Percentiles rank a stretch among this genome's conserved stretches.
phyloP scores from a whole-genome alignment of 2,329 filamentous ascomycete genomes.

The Penicillium nordicum region DNA sequence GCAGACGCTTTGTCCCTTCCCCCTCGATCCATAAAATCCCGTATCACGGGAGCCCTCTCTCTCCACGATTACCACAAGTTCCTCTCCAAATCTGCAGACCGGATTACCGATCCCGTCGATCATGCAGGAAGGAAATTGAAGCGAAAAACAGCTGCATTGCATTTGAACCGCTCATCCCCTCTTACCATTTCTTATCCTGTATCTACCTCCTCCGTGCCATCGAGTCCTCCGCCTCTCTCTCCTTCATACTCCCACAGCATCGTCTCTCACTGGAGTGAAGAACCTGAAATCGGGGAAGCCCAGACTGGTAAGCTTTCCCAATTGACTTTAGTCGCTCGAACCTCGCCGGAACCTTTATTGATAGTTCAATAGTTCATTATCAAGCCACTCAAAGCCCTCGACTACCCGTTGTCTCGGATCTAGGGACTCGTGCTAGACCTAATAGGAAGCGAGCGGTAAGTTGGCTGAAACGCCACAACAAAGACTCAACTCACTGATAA shows the following conservation, averaged over 20 bases:
- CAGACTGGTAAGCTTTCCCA: constrained; percentile 16
- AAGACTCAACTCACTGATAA: constrained; percentile 13
- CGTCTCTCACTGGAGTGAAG: constrained; percentile 29
- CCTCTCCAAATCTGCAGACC: constrained; percentile 27
- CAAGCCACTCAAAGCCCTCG: constrained; percentile 15
- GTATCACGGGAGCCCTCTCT: constrained; percentile 27
- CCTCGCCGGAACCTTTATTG: constrained; percentile 1
- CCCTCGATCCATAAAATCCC: constrained; percentile 20
- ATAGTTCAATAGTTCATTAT: constrained; percentile 4
- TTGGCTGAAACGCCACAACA: constrained; percentile 15
- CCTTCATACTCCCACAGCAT: constrained; percentile 38
- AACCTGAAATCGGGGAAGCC: constrained; percentile 24
- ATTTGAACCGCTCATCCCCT: constrained; percentile 27
- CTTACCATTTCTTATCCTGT: constrained; percentile 19
- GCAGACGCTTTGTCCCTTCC: constrained; percentile 17
- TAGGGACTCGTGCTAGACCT: constrained; percentile 19
- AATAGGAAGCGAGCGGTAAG: constrained; percentile 28
- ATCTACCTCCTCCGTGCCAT: constrained; percentile 30
- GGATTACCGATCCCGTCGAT: constrained; percentile 25
- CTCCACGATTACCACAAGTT: constrained; percentile 38
- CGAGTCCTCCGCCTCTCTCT: constrained; percentile 37
- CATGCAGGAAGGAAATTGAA: constrained; percentile 30
- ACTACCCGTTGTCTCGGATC: constrained; percentile 21
- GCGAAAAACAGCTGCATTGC: constrained; percentile 33
- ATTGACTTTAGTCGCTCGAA: neutral